Conservation (phyloP, 1,284 basidiomycete genomes). For the Leccinum insolens region DNA sequence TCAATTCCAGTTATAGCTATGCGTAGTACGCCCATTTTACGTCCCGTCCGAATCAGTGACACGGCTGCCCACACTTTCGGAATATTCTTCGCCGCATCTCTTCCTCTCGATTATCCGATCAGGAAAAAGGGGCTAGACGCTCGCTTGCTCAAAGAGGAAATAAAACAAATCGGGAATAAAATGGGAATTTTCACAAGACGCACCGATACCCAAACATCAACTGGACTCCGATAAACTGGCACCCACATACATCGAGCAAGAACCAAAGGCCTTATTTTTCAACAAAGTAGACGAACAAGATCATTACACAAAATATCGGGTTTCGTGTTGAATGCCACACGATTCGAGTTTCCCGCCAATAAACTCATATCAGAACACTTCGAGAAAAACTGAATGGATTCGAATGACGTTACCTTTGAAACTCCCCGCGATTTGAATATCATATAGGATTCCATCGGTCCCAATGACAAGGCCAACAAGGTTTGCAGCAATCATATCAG, state of each 20-base stretch:
- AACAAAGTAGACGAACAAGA: not conserved
- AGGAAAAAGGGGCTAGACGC: conserved; percentile 5
- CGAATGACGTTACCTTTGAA: too few species aligned
- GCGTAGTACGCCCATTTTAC: too few species aligned
- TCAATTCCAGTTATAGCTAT: too few species aligned
- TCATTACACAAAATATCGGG: not conserved
- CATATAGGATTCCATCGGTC: too few species aligned
- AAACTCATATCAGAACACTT: too few species aligned
- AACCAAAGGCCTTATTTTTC: conserved; percentile 59
- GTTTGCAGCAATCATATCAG: too few species aligned
- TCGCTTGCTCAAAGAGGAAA: not conserved
- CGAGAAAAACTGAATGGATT: too few species aligned
- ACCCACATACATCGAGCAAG: conserved; percentile 60
- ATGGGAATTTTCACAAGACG: conserved; percentile 20
- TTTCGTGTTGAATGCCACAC: not conserved
- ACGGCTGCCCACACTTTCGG: conserved; percentile 13
- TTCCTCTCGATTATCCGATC: conserved; percentile 25
- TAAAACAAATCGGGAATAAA: conserved; percentile 8
- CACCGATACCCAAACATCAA: conserved; percentile 95
- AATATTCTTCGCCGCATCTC: conserved; percentile 59
- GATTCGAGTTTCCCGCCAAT: too few species aligned
- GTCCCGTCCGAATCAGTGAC: too few species aligned
- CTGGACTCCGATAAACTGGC: conserved; percentile 84
- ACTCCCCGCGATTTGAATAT: too few species aligned
- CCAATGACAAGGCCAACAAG: too few species aligned